Percentiles rank a stretch among this genome's conserved stretches.
phyloP scores from a whole-genome alignment of 768 basidiomycete genomes.

The Lyophyllum atratum region DNA sequence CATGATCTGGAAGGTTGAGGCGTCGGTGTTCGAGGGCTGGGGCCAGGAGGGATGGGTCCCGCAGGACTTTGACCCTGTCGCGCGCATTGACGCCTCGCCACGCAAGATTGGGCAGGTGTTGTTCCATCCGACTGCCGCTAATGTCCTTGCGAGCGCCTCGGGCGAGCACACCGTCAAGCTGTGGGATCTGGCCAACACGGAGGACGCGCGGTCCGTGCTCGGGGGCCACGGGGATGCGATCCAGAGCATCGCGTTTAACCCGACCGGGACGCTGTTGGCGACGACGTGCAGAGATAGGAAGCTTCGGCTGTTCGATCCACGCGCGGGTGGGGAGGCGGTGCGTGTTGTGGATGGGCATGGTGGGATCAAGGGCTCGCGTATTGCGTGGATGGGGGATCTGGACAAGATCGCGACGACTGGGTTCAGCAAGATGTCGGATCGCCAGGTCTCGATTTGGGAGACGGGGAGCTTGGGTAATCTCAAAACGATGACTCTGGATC shows the following conservation, averaged over 20 bases:
- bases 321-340: slow-evolving; percentile 80
- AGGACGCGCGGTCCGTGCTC: slow-evolving; percentile 61
- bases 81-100: slow-evolving; percentile 73
- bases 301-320: slow-evolving; percentile 88
- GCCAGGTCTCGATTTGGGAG: slow-evolving; percentile 92
- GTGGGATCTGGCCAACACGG: slow-evolving; percentile 85
- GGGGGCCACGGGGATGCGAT: slow-evolving; percentile 85
- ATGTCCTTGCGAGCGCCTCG: slow-evolving; percentile 77
- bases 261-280: slow-evolving; percentile 76
- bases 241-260: slow-evolving; percentile 82
- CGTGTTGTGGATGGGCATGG: slow-evolving; percentile 84
- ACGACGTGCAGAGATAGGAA: slow-evolving; percentile 95
- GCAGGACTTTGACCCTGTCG: slow-evolving; percentile 83
- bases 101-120: slow-evolving; percentile 93
- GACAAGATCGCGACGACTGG: slow-evolving; percentile 94
- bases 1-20: slow-evolving; percentile 85
- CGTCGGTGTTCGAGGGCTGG: slow-evolving; percentile 78
- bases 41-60: slow-evolving; percentile 81
- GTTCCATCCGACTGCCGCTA: slow-evolving; percentile 89
- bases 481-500: slow-evolving; percentile 82
- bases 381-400: slow-evolving; percentile 87
- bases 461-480: slow-evolving; percentile 71
- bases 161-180: slow-evolving; percentile 89
- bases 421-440: slow-evolving; percentile 95
- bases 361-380: slow-evolving; percentile 90